Base-by-base conservation (phyloP, 192 early-diverging fungal genomes). In the Coemansia sp. region DNA sequence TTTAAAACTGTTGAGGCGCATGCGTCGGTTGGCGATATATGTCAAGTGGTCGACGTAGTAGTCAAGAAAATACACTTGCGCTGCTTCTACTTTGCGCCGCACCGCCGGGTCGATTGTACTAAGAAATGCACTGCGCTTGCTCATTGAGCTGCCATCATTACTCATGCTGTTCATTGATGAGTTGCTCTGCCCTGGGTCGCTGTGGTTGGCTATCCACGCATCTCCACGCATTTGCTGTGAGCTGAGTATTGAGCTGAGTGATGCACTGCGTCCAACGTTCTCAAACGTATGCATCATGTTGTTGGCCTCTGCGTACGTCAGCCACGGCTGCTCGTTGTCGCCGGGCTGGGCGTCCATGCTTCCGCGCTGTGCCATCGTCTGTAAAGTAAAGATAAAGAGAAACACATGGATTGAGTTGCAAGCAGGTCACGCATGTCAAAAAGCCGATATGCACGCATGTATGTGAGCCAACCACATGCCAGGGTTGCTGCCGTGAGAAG, bases 11-110 rank as follows among this genome's bases (percentile, higher is more conserved):
- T 74, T 65, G 21, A 85, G 63, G n/a, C 93, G 83, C 28, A 73
- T 58, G 28, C 86, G 71, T 2, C 92, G 84, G 40, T 88, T 74
- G 65, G 88, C 85, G 28, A 93, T 81, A 61, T 93, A 94, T 25
- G 83, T 85, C n/a, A 94, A 74, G 10, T 94, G 83, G 64, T 90
- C 88, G 59, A 89, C 87, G 68, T 94, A 94, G 73, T 92, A 86
- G 66, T 93, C 92, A 19, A 91, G 74, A 66, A 94, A 93, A 62
- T 89, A 85, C 62, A 83, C 73, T 51, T 76, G 70, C 3, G 82
- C 74, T 3, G 75, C 80, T 47, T 84, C 80, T 11, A 78, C 67
- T 22, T 69, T 68, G 42, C 82, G 80, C 28, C 75, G 78, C 12
- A 67, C 55, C 9, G 74, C 64, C 5, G 78, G 79, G 68, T 84